phyloP scores from a whole-genome alignment of 2,329 filamentous ascomycete genomes.

The Didymella arachidicola region DNA sequence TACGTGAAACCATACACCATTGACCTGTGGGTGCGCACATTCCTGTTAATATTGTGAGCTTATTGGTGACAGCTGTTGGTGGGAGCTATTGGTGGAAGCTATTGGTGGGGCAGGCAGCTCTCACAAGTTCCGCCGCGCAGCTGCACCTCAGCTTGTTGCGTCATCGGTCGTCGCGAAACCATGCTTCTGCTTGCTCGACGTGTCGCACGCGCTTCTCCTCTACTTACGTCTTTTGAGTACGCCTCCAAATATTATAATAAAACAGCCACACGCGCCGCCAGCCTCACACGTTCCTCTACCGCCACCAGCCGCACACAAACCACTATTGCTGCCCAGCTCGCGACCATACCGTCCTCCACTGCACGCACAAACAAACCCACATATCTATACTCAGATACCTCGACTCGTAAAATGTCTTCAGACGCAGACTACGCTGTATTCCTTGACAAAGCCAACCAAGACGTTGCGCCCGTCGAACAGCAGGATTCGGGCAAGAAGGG shows the following conservation, averaged over 20 bases:
- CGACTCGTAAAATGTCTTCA: constrained; percentile 65
- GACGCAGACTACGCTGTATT: constrained; percentile 87
- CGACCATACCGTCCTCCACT: not conserved
- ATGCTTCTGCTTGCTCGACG: constrained; percentile 27
- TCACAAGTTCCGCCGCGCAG: constrained; percentile 9
- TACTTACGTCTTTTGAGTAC: not conserved
- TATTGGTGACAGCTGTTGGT: not conserved
- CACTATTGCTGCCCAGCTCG: not conserved
- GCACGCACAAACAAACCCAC: not conserved
- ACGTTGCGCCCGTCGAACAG: constrained; percentile 52
- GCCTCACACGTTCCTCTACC: not conserved
- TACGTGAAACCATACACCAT: not conserved
- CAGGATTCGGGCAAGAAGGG: constrained; percentile 35
- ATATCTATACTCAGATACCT: not conserved
- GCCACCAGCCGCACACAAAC: not conserved
- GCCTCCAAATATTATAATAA: not conserved
- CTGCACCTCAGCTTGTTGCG: constrained; percentile 32
- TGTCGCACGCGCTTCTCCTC: constrained; percentile 13
- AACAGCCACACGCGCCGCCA: not conserved
- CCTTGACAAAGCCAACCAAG: constrained; percentile 84
- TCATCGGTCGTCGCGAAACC: constrained; percentile 33
- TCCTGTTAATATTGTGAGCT: not conserved
- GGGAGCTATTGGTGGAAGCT: not conserved
- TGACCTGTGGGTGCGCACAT: not conserved
- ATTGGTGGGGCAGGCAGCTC: constrained; percentile 14